A percentile compares a stretch with the other conserved stretches of the same genome.
Evolutionary conservation across 305 asterid species (phyloP).

Genomic region (Solanum aculeatissimum): DNA sequence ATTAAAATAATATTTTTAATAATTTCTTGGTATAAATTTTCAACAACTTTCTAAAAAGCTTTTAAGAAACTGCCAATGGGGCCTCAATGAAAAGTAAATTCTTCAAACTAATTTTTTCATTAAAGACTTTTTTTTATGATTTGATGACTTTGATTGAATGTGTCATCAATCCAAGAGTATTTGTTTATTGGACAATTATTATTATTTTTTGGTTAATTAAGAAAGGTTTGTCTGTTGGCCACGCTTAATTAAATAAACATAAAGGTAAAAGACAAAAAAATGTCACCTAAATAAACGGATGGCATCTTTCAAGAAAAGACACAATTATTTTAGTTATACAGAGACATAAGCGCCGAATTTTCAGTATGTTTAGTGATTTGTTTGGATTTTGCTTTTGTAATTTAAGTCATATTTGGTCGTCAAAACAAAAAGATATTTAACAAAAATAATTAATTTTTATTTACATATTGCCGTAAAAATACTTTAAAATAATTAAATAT

Average conservation of each 20-base stretch:
- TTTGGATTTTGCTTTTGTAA: not conserved
- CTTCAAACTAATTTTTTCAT: not conserved
- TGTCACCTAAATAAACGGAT: not conserved
- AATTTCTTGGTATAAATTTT: not conserved
- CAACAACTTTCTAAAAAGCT: not conserved
- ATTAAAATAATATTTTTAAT: too few species aligned
- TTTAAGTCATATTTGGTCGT: not conserved
- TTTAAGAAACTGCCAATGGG: not conserved
- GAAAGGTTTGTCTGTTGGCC: not conserved
- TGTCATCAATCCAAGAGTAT: conserved; percentile 2
- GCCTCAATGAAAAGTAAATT: not conserved
- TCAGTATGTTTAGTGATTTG: not conserved
- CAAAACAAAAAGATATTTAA: not conserved
- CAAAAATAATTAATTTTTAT: not conserved
- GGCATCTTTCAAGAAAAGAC: not conserved
- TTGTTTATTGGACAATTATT: not conserved
- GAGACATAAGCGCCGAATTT: not conserved
- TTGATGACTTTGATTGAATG: conserved; percentile 9
- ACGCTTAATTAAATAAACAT: not conserved
- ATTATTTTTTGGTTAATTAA: not conserved
- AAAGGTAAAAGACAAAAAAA: not conserved
- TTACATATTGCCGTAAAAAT: not conserved
- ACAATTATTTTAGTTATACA: not conserved
- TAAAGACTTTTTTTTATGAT: not conserved
- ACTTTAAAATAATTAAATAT: too few species aligned